Percentiles rank a stretch among this genome's conserved stretches.
These are phyloP conservation scores for Yamadazyma dendronema DNA, from an alignment of 1,139 yeast species.

Conservation along the genomic window DNA sequence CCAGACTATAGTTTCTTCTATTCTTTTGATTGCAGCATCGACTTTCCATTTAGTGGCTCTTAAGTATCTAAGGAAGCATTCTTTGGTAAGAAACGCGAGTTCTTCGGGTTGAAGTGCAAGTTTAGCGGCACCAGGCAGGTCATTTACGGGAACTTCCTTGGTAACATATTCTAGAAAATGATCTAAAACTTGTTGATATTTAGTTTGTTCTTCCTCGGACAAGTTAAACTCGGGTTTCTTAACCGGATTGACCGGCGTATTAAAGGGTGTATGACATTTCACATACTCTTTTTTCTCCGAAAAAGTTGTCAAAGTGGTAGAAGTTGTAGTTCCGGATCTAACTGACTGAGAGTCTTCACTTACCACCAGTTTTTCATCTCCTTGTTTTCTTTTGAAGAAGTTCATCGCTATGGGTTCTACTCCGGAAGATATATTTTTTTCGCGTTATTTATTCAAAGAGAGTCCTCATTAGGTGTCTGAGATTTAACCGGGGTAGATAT, in stretches of 20 bases:
- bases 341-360: conserved; percentile 8
- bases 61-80: conserved; percentile 81
- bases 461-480: too few species aligned
- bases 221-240: conserved; percentile 30
- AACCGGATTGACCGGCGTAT: conserved; percentile 37
- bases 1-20: conserved; percentile 81
- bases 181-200: conserved; percentile 25
- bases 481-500: too few species aligned
- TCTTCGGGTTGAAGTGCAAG: conserved; percentile 49
- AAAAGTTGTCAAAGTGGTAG: conserved; percentile 15
- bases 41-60: conserved; percentile 90
- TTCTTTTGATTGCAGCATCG: conserved; percentile 66
- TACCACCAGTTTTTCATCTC: conserved; percentile 1
- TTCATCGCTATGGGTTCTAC: conserved; percentile 14
- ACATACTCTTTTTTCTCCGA: conserved; percentile 18
- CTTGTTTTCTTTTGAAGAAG: conserved; percentile 19
- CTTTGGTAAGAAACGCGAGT: conserved; percentile 87
- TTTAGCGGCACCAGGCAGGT: conserved; percentile 18
- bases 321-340: conserved; percentile 11
- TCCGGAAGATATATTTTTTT: not conserved
- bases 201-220: conserved; percentile 26
- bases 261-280: conserved; percentile 42
- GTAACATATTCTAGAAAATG: conserved; percentile 24
- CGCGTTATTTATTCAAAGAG: too few species aligned
- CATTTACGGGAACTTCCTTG: conserved; percentile 24